phyloP scores from a whole-genome alignment of 2,329 filamentous ascomycete genomes.

The Alternaria longipes region DNA sequence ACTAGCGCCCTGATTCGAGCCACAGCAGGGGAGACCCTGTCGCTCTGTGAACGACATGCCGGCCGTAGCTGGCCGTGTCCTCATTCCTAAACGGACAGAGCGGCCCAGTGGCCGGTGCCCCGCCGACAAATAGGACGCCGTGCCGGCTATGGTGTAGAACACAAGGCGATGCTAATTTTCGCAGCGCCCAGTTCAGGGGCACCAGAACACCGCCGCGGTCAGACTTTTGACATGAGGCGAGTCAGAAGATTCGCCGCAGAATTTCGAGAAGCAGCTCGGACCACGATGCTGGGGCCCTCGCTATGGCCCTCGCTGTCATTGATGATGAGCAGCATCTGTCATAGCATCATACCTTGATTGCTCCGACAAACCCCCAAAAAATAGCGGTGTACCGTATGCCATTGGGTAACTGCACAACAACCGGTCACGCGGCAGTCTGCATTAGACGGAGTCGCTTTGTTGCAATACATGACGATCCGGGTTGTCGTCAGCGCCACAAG shows the following conservation, averaged over 20 bases:
- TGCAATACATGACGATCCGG: constrained; percentile 32
- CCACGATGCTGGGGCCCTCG: constrained; percentile 29
- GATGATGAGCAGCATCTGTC: constrained; percentile 23
- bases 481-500: constrained; percentile 57
- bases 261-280: constrained; percentile 36
- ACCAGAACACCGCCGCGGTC: constrained; percentile 21
- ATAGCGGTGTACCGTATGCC: constrained; percentile 42
- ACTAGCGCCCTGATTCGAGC: constrained; percentile 16
- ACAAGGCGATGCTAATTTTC: constrained; percentile 17
- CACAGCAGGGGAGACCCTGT: constrained; percentile 24
- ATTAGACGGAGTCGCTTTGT: constrained; percentile 29
- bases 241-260: constrained; percentile 41
- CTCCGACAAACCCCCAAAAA: constrained; percentile 30
- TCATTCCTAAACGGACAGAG: constrained; percentile 34
- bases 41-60: constrained; percentile 40
- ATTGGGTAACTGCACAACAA: constrained; percentile 9
- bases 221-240: constrained; percentile 33
- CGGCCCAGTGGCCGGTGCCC: constrained; percentile 40
- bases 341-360: constrained; percentile 36
- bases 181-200: constrained; percentile 36
- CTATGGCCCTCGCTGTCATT: constrained; percentile 16
- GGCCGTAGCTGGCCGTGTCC: constrained; percentile 34
- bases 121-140: constrained; percentile 40
- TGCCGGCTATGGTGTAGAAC: constrained; percentile 23
- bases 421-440: constrained; percentile 30